Percentiles rank a stretch among this genome's conserved stretches.
Evolutionary conservation across 805 yeast genomes (phyloP).

Genomic region (Candida berthetii): DNA sequence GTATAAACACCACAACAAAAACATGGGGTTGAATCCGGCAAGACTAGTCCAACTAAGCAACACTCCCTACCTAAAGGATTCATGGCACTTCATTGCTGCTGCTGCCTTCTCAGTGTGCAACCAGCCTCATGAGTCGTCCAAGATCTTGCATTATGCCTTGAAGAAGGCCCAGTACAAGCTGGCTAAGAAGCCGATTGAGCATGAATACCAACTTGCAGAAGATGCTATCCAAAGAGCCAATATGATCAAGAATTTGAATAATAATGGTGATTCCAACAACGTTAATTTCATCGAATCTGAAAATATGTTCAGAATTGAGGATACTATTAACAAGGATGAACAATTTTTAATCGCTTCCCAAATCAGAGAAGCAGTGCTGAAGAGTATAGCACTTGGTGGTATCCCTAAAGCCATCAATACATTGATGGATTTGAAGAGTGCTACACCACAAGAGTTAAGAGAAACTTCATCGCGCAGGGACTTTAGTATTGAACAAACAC

Average conservation of each 20-base stretch:
- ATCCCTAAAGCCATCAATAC: constrained; percentile 83
- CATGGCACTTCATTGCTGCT: constrained; percentile 79
- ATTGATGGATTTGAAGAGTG: constrained; percentile 53
- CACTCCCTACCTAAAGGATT: constrained; percentile 45
- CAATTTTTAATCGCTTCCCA: constrained; percentile 38
- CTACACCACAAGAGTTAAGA: constrained; percentile 51
- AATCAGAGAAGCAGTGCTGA: constrained; percentile 72
- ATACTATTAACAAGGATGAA: constrained; percentile 3
- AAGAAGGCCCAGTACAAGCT: constrained; percentile 15
- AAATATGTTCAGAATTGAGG: constrained; percentile 1
- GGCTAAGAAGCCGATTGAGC: constrained; percentile 10
- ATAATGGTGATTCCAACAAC: constrained; percentile 6
- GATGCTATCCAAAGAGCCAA: constrained; percentile 17
- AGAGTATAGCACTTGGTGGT: constrained; percentile 75
- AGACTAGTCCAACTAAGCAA: constrained; percentile 47
- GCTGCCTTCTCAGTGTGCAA: constrained; percentile 79
- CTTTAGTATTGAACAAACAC: constrained; percentile 24
- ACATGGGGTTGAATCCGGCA: constrained; percentile 41
- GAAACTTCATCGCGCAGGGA: constrained; percentile 23
- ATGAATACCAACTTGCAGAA: constrained; percentile 9
- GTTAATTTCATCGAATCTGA: constrained; percentile 15
- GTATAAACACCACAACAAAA: background rate
- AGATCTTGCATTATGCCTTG: constrained; percentile 64
- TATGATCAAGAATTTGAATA: constrained; percentile 7
- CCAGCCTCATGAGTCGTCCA: constrained; percentile 75